Base-by-base conservation (phyloP, 345 rosid genomes). In the Linum tenue region DNA sequence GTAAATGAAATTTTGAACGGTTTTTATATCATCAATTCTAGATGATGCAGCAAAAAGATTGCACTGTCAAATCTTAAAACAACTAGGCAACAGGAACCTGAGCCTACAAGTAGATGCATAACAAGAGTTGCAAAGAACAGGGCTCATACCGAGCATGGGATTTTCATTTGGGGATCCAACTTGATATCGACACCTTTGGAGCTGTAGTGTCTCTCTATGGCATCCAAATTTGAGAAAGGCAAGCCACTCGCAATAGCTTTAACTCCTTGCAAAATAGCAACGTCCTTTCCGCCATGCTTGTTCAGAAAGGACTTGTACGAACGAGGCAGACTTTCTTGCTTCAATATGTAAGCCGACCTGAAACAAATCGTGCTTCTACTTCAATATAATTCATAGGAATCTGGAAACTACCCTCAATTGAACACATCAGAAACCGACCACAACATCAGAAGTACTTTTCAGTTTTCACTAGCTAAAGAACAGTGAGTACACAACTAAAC, bases 311-410 rank as follows among this genome's bases (percentile, higher is more conserved):
- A 92, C 77, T 81, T 88, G 70, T 92, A 92, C 41, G 98, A 88
- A 51, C 87, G 85, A 70, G 97, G 89, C 81, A 92, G 82, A 65
- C 96, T 90, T 4, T 90, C 90, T 77, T 78, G 97, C 80, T 82
- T 92, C 70, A 92, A 78, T 77, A 92, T 81, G 78, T 85, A 92
- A 71, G 98, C 89, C 73, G 87, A 90, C 90, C 98, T 92, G 82
- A 38, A 78, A 71, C 59, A 63, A 35, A 22, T 43, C 43, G 60
- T 22, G 56, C 35, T 60, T 55, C 39, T 44, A 69, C 56, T 69
- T 70, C 40, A 75, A 35, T 14, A 16, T 67, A 17, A 59, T 9
- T 66, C 51, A 17, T 37, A 36, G 60, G n/a, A 62, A 65, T 3
- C 22, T 0, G 37, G 37, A 57, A 12, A 9, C 8, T 31, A 16